Base-by-base conservation (phyloP, 805 yeast genomes). In the Hanseniaspora nectarophila region DNA sequence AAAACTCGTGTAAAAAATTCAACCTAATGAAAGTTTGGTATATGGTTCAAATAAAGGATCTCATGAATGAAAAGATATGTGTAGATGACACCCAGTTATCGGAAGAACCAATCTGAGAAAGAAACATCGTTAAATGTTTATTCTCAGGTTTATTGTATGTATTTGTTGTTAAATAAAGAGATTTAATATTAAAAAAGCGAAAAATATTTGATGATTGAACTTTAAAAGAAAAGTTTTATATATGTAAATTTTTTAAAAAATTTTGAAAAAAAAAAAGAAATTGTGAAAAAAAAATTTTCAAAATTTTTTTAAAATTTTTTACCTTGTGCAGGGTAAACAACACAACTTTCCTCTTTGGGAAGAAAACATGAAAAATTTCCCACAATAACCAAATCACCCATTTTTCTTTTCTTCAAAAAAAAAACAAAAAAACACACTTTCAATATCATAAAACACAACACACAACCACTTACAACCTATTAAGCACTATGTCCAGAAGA, bases 1-100 rank as follows among this genome's bases (percentile, higher is more conserved):
- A 28, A n/a, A 39, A 20, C 45, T 35, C 51, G 51, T 47, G 51
- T 47, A 47, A 47, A 47, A 39, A 47, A 39, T 39, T n/a, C 43
- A 40, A n/a, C n/a, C n/a, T n/a, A n/a, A n/a, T n/a, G n/a, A n/a
- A 23, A 12, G 32, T 39, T 47, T 26, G n/a, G 24, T 47, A 47
- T 47, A 24, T 37, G 51, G 45, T 23, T 32, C 51, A 31, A 47
- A 31, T 47, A 47, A 47, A 47, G 45, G 51, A 29, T 28, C 40
- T 29, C 51, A 38, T 38, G 23, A 15, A 32, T 37, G 15, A 21
- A 26, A 20, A 38, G 9, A 12, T 10, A 8, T 16, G 12, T 42
- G 45, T 42, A 29, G 24, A 42, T 42, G 34, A 21, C 40, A 47
- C 26, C 51, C 45, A 47, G 51, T 47, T 47, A 47, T 47, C 51